Evolutionary conservation across 805 yeast species (phyloP).

Genomic region (Lachancea cidri): DNA sequence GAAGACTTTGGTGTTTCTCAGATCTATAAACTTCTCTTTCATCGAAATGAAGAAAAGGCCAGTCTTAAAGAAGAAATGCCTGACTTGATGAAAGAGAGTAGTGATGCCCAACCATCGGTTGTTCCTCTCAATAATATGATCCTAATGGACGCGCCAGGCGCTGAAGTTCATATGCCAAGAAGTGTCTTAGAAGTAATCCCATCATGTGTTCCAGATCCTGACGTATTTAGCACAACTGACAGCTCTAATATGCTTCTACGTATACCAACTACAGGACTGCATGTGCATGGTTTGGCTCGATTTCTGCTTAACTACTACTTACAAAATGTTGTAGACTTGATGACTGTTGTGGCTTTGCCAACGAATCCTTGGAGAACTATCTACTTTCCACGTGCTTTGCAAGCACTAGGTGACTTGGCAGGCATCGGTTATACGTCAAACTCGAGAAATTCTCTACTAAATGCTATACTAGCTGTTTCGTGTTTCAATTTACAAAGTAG

Average conservation of each 20-base stretch:
- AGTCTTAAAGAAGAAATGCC: background rate
- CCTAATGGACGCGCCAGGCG: conserved; percentile 12
- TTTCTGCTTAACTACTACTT: conserved; percentile 68
- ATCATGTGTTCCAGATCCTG: conserved; percentile 16
- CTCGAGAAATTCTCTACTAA: conserved; percentile 70
- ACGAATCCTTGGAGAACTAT: conserved; percentile 86
- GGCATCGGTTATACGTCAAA: conserved; percentile 69
- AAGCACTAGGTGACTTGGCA: conserved; percentile 76
- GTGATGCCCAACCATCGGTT: background rate
- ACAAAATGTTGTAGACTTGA: conserved; percentile 70
- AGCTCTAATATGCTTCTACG: conserved; percentile 22
- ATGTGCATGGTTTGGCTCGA: conserved; percentile 64
- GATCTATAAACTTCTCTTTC: conserved; percentile 39
- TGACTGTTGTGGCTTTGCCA: conserved; percentile 65
- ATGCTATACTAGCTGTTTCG: conserved; percentile 74
- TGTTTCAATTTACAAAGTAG: conserved; percentile 77
- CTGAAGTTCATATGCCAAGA: conserved; percentile 11
- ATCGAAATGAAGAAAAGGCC: conserved; percentile 40
- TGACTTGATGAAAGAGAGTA: background rate
- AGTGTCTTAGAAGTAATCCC: conserved; percentile 13
- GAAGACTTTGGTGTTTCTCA: conserved; percentile 6
- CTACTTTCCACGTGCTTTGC: conserved; percentile 77
- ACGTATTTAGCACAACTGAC: conserved; percentile 11
- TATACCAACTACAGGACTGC: conserved; percentile 59
- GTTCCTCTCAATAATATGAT: conserved; percentile 15